Base-by-base conservation (phyloP, 2,329 filamentous ascomycete genomes). In the Diaporthe australafricana region DNA sequence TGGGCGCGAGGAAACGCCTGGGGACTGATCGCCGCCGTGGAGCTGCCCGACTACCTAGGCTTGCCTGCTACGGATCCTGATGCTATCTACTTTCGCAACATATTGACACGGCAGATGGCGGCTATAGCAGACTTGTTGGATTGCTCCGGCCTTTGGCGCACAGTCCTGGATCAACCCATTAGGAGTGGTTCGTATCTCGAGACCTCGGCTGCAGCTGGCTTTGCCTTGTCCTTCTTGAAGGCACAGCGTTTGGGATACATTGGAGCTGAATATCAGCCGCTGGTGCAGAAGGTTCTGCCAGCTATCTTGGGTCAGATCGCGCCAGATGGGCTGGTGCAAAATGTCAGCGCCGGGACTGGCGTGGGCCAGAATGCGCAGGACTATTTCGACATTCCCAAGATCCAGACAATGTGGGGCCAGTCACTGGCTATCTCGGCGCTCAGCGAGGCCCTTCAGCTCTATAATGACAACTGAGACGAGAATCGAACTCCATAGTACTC, bases 1-100 rank as follows among this genome's bases (percentile, higher is more conserved):
- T 57, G 55, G 55, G 55, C 55, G n/a, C 32, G 55, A 40, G 55
- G 32, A 40, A 57, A 57, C 25, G 55, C 55, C 55, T 57, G 55
- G 55, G 55, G 55, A 14, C 35, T 57, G n/a, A 57, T 57, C 35
- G 55, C 55, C 35, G 55, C 55, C 6, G 55, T 57, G 55, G 55
- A 57, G 11, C 35, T 57, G 55, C 55, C 55, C 7, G 55, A 57
- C 35, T 57, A 57, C 35, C 25, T 57, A 8, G 55, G 55, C 5
- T 22, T 57, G 6, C 1, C 55, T 16, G n/a, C 35, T 14, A 27
- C 32, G 14, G 55, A 57, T 20, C 55, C 55, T 25, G 55, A 57
- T 27, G 35, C 55, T 14, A 11, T 40, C 14, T 57, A 57, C n/a
- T 57, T 57, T 22, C 55, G 55, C 2, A 40, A 22, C 32, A 57